These are phyloP conservation scores for Articulospora tetracladia DNA, from an alignment of 495 filamentous ascomycete species.

Conservation along the genomic window DNA sequence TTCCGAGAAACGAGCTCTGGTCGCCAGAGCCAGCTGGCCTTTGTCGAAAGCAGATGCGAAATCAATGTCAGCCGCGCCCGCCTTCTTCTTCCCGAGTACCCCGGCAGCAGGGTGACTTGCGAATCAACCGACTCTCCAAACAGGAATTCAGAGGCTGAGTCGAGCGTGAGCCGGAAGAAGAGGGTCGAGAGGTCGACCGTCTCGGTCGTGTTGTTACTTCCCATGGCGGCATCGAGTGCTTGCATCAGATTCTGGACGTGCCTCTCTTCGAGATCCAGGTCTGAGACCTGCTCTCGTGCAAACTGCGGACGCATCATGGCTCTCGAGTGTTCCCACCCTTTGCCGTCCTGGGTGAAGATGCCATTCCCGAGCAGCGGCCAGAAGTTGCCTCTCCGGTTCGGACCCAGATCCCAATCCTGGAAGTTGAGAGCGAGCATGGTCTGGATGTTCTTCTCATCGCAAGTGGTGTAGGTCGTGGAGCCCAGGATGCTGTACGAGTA, in stretches of 20 bases:
- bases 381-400: constrained; percentile 41
- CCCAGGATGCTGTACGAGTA: constrained; percentile 17
- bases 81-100: constrained; percentile 17
- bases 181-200: constrained; percentile 55
- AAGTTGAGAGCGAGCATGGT: constrained; percentile 58
- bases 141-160: constrained; percentile 69
- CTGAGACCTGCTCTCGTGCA: constrained; percentile 43
- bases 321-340: constrained; percentile 48
- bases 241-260: constrained; percentile 42
- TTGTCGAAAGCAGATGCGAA: constrained; percentile 23
- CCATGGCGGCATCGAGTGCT: constrained; percentile 25
- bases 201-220: constrained; percentile 18
- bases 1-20: constrained; percentile 9
- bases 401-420: constrained; percentile 56
- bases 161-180: constrained; percentile 62
- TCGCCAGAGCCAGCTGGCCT: constrained; percentile 15
- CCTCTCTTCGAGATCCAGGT: constrained; percentile 48
- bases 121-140: constrained; percentile 57
- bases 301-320: constrained; percentile 42
- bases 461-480: constrained; percentile 7
- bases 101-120: constrained; percentile 18
- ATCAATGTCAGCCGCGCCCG: constrained; percentile 1
- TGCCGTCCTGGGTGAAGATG: constrained; percentile 68
- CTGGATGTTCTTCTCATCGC: constrained; percentile 62
- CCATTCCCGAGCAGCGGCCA: constrained; percentile 59